Evolutionary conservation across 768 basidiomycete genomes (phyloP), one percentile per base, ranked within the genome.

Genomic region (Fibroporia radiculosa): DNA sequence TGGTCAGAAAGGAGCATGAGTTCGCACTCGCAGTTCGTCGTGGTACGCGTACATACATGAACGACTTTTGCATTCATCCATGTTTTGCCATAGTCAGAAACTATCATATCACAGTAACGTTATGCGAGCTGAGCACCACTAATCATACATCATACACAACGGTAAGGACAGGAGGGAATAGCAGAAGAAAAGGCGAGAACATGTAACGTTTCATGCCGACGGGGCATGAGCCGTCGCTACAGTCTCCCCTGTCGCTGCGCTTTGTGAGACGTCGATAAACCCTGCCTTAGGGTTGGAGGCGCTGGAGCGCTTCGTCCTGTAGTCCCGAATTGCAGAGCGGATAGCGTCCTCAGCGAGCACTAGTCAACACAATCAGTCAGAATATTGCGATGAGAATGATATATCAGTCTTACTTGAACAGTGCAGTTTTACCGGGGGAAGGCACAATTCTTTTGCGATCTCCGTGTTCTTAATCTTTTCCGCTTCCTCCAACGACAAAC

Each of bases 311-410:
- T 99, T 99, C 48, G 78, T 77, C 58, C 81, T 79, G 70, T 98
- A 98, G 62, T 98, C 86, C 55, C 90, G 87, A 65, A 99, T 99
- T 33, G 96, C 96, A 10, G 93, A 95, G 42, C 88, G 90, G 65
- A 99, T 99, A 47, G 96, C 96, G 64, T 99, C 96, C 67, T 99
- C 96, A 12, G 96, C 93, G 53, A 97, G 68, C 85, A 97, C 88
- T 83, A 61, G 49, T 60, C 51, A 61, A 53, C 44, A 53, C 37
- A n/a, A n/a, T 47, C 26, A 42, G 28, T 50, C 25, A 54, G 41
- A 18, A 24, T 31, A 14, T 37, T 14, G 36, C n/a, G 24, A 23
- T 42, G 39, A 41, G 40, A 39, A 39, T 8, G 16, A 36, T 8
- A 8, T 11, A 36, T 11, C 7, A 8, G 20, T 29, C 85, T 40